Percentiles rank a stretch among this genome's conserved stretches.
Conservation (phyloP, 495 filamentous ascomycete species). For the Immersiella caudata region DNA sequence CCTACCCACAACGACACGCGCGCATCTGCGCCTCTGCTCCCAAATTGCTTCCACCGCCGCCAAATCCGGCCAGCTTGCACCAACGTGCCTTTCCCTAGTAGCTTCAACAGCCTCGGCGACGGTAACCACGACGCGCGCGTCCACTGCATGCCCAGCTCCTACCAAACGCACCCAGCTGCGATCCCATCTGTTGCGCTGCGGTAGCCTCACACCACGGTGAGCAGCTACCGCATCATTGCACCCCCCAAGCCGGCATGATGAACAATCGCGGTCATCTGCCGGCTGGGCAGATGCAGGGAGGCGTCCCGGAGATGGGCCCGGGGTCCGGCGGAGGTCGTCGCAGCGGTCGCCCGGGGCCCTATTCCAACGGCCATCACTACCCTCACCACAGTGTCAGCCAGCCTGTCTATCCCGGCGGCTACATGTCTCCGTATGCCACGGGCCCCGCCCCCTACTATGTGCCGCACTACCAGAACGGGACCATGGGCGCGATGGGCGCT, state of each 20-base stretch:
- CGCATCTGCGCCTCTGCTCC: neutral
- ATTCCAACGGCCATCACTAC: conserved; percentile 37
- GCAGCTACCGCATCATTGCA: conserved; percentile 49
- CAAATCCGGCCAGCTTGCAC: neutral
- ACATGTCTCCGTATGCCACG: conserved; percentile 35
- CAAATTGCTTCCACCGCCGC: neutral
- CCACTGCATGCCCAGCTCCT: neutral
- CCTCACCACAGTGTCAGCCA: conserved; percentile 32
- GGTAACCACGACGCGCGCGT: neutral
- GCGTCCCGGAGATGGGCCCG: conserved; percentile 44
- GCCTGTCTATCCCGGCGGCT: conserved; percentile 45
- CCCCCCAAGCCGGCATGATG: conserved; percentile 63
- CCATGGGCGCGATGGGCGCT: conserved; percentile 38
- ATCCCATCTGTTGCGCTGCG: conserved; percentile 29
- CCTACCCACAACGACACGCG: neutral
- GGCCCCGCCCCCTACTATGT: conserved; percentile 34
- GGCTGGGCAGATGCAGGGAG: conserved; percentile 61
- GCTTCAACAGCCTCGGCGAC: neutral
- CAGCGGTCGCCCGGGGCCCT: conserved; percentile 42
- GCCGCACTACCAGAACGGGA: conserved; percentile 48
- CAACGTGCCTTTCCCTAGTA: neutral
- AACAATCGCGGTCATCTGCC: conserved; percentile 62
- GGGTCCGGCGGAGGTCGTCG: conserved; percentile 36
- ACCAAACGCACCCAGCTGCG: conserved; percentile 18
- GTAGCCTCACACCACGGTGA: conserved; percentile 49